Percentiles rank a stretch among this genome's conserved stretches.
phyloP scores from a whole-genome alignment of 1,139 yeast species.

The Nakaseomyces uthaithaninus region DNA sequence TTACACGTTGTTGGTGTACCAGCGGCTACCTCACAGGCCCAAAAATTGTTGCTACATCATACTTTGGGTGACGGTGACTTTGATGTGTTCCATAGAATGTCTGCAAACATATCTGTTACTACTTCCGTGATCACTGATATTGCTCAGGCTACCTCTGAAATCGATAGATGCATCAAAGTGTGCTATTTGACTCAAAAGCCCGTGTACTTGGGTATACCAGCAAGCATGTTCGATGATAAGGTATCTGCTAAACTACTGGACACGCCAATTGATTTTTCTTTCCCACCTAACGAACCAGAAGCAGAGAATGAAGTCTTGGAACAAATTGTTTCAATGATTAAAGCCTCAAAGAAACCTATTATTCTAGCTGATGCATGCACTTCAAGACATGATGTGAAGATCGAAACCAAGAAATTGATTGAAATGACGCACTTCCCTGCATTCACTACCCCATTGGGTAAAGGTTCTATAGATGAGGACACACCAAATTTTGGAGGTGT shows the following conservation, averaged over 20 bases:
- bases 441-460: slow-evolving; percentile 86
- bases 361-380: slow-evolving; percentile 83
- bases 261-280: slow-evolving; percentile 52
- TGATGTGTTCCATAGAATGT: slow-evolving; percentile 66
- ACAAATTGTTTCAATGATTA: slow-evolving; percentile 43
- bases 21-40: slow-evolving; percentile 51
- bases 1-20: slow-evolving; percentile 77
- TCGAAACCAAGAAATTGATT: slow-evolving; percentile 53
- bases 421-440: slow-evolving; percentile 71
- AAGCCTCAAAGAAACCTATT: slow-evolving; percentile 54
- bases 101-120: slow-evolving; percentile 56
- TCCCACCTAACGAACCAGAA: slow-evolving; percentile 54
- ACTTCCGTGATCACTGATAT: slow-evolving; percentile 54
- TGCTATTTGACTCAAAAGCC: slow-evolving; percentile 70
- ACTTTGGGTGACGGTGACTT: slow-evolving; percentile 78
- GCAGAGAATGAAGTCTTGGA: slow-evolving; percentile 66
- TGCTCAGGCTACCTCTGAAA: slow-evolving; percentile 51
- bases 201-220: slow-evolving; percentile 72
- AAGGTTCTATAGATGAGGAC: slow-evolving; percentile 66
- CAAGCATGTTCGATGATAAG: slow-evolving; percentile 59
- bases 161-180: slow-evolving; percentile 63
- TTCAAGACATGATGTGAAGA: slow-evolving; percentile 57
- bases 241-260: slow-evolving; percentile 49
- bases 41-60: slow-evolving; percentile 49
- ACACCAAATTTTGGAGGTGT: slow-evolving; percentile 77